Base-by-base conservation (phyloP, 331 rosid species). In the Arachis monticola region DNA sequence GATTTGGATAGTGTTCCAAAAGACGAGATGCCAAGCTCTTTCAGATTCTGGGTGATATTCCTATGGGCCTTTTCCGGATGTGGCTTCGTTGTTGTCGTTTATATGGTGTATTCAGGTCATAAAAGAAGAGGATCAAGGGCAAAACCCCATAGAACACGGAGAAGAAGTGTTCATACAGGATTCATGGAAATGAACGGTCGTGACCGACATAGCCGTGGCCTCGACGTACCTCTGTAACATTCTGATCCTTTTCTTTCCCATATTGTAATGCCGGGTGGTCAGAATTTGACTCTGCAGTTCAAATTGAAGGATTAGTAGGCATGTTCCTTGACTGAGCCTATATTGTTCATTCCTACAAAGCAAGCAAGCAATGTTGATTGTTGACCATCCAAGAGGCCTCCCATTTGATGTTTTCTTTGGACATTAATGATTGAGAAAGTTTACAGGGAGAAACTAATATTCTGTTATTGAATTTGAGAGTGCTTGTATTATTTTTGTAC, bases 51-150 rank as follows among this genome's bases (percentile, higher is more conserved):
- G 97, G 81, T 92, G 60, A 67, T 95, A 53, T 70, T 83, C 80
- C 60, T 95, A 10, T 95, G 99, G 99, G 92, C 74, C 13, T 57
- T 88, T 73, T 92, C 93, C 6, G 99, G 97, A 60, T 42, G 89
- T 52, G 91, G 93, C 74, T 95, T 95, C 86, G 69, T 89, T 79
- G 85, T 81, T 17, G 87, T 85, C 1, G 52, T 86, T 13, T 73
- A 80, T 13, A 4, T 88, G 30, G 77, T 82, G 82, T 90, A 81
- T 62, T 85, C 93, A 4, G 90, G 90, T 69, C 88, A 84, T 12
- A 90, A 74, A 73, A 87, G 86, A 72, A 77, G 83, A 81, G 86
- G 91, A 45, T 68, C 80, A 17, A 86, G 92, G 85, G 67, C 80
- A 7, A 95, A 92, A 80, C 83, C 77, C 70, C 75, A 84, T 11